Evolutionary conservation across 176 grass and related monocot genomes (phyloP).

Genomic region (Puccinellia tenuiflora): DNA sequence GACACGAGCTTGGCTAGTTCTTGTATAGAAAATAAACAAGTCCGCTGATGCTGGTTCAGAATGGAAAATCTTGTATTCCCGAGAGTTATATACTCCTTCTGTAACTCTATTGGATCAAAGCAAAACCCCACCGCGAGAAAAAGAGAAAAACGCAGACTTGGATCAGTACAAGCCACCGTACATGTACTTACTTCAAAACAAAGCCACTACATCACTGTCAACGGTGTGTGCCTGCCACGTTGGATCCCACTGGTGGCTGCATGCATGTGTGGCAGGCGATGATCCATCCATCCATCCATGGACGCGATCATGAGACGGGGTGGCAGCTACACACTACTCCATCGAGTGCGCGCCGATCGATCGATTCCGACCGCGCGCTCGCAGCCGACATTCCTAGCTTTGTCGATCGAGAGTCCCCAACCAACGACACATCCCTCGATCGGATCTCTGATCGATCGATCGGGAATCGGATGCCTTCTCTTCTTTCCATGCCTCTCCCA

Average conservation of each 20-base stretch:
- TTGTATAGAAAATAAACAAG: no score
- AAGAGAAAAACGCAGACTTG: no score
- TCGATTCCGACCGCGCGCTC: not conserved
- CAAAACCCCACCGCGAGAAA: no score
- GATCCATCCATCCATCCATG: not conserved
- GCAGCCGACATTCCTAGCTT: slow-evolving; percentile 43
- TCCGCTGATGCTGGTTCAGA: no score
- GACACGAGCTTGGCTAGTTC: no score
- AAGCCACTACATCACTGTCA: not conserved
- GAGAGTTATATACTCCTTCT: no score
- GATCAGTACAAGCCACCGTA: no score
- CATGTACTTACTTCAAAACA: not conserved
- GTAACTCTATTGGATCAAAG: no score
- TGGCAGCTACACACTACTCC: not conserved
- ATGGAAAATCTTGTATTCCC: no score
- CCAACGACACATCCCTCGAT: slow-evolving; percentile 27
- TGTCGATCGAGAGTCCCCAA: slow-evolving; percentile 27
- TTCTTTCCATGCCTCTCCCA: slow-evolving; percentile 23
- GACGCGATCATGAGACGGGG: not conserved
- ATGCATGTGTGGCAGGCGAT: not conserved
- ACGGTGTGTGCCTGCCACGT: not conserved
- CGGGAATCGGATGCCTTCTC: slow-evolving; percentile 49
- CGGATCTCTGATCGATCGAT: slow-evolving; percentile 13
- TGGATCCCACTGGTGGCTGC: not conserved
- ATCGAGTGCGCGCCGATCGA: not conserved